A percentile compares a stretch with the other conserved stretches of the same genome.
Conservation (phyloP, 768 basidiomycete species). For the Lentinula aciculospora region DNA sequence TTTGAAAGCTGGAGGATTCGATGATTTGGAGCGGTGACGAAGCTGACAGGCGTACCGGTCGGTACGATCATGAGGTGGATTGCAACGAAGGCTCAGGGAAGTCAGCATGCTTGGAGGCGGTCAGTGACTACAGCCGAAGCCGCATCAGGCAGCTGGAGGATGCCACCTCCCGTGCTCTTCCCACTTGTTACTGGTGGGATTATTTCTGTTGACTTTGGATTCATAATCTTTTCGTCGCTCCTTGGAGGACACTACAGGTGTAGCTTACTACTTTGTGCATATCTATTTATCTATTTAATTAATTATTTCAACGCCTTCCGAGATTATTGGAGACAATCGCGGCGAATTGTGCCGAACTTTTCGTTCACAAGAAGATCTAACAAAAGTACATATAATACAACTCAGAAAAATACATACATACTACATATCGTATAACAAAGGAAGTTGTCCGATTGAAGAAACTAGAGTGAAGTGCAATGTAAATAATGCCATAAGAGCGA, state of each 20-base stretch:
- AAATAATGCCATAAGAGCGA: neutral
- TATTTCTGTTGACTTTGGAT: neutral
- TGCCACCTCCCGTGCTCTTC: too few relatives aligned
- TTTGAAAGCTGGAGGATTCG: neutral
- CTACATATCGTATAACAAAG: neutral
- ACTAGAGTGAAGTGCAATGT: too few relatives aligned
- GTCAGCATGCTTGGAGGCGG: neutral
- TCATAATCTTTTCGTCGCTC: neutral
- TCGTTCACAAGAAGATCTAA: too few relatives aligned
- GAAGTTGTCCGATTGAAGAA: too few relatives aligned
- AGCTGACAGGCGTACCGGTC: neutral
- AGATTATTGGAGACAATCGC: too few relatives aligned
- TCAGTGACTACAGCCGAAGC: too few relatives aligned
- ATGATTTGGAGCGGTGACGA: slow-evolving; percentile 7
- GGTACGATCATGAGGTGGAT: neutral
- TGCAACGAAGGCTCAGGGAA: neutral
- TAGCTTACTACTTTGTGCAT: neutral
- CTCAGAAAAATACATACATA: neutral
- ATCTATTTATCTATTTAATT: neutral
- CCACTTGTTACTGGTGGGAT: too few relatives aligned
- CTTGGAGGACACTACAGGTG: neutral
- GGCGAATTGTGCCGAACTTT: too few relatives aligned
- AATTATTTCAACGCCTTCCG: too few relatives aligned
- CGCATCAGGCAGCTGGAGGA: too few relatives aligned
- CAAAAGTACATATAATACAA: neutral